Conservation (phyloP, 768 basidiomycete genomes). For the Agaricus bisporus region DNA sequence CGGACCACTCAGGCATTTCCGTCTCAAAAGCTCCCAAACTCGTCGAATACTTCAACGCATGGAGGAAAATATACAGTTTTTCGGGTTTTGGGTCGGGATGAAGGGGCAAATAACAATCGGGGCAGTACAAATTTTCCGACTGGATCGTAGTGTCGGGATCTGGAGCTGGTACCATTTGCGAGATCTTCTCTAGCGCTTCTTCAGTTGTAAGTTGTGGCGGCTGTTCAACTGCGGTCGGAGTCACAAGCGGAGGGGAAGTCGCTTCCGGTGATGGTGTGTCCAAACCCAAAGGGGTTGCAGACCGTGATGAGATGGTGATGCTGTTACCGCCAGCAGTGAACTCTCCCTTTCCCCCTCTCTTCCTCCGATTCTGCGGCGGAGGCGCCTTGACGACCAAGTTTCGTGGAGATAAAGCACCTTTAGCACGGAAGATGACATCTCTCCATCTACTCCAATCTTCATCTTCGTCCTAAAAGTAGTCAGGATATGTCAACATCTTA, state of each 20-base stretch:
- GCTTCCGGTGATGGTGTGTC: not conserved
- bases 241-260: not conserved
- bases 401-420: slow-evolving; percentile 47
- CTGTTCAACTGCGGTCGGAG: slow-evolving; percentile 11
- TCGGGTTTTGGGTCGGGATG: slow-evolving; percentile 93
- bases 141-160: slow-evolving; percentile 31
- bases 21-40: slow-evolving; percentile 81
- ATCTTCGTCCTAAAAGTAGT: slow-evolving; percentile 61
- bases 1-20: slow-evolving; percentile 87
- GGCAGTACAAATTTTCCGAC: slow-evolving; percentile 61
- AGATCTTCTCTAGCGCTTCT: slow-evolving; percentile 43
- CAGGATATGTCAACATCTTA: not conserved
- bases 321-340: slow-evolving; percentile 23
- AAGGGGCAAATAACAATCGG: slow-evolving; percentile 87
- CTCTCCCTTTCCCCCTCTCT: slow-evolving; percentile 50
- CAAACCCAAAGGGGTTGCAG: not conserved
- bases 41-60: slow-evolving; percentile 82
- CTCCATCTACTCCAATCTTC: slow-evolving; percentile 90
- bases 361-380: slow-evolving; percentile 56
- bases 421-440: slow-evolving; percentile 77
- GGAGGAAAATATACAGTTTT: slow-evolving; percentile 91
- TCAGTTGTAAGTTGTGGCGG: slow-evolving; percentile 36
- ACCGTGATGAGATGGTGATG: slow-evolving; percentile 8
- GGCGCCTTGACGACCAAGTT: slow-evolving; percentile 41
- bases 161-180: slow-evolving; percentile 30